Conservation (phyloP, 306 rosid species). For the Astragalus glycyphyllos region DNA sequence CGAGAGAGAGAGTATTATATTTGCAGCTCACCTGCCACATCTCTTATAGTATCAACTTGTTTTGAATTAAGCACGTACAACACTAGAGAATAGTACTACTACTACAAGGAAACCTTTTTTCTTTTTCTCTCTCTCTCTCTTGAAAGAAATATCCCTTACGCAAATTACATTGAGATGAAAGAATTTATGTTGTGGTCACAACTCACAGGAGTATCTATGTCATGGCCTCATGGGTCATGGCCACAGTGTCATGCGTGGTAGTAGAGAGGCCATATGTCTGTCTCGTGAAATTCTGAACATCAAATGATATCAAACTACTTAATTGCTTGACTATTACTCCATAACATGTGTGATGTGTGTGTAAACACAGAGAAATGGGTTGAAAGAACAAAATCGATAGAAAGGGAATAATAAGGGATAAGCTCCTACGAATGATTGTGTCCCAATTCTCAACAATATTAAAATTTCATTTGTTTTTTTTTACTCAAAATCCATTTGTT, state of each 20-base stretch:
- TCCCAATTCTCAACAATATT: slow-evolving; percentile 23
- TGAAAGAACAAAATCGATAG: slow-evolving; percentile 8
- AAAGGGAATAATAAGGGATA: slow-evolving; percentile 24
- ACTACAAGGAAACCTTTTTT: neutral
- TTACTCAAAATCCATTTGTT: too few species aligned
- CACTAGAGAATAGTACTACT: slow-evolving; percentile 10
- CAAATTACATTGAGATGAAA: slow-evolving; percentile 2
- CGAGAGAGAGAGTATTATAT: too few species aligned
- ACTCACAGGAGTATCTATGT: neutral
- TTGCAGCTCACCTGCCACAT: neutral
- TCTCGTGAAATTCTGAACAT: slow-evolving; percentile 27
- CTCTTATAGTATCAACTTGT: neutral
- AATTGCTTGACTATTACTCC: slow-evolving; percentile 55
- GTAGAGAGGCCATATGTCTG: slow-evolving; percentile 28
- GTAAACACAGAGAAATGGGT: neutral
- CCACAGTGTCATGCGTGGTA: slow-evolving; percentile 39
- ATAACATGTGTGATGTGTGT: slow-evolving; percentile 9
- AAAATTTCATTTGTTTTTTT: neutral
- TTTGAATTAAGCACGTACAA: slow-evolving; percentile 6
- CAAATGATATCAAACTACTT: slow-evolving; percentile 15
- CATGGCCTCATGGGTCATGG: slow-evolving; percentile 34
- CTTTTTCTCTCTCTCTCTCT: neutral
- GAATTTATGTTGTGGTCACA: slow-evolving; percentile 23
- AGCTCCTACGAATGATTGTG: slow-evolving; percentile 58
- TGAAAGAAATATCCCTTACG: slow-evolving; percentile 33